phyloP scores from a whole-genome alignment of 2,329 filamentous ascomycete species.

The Emmonsiellopsis sp. region DNA sequence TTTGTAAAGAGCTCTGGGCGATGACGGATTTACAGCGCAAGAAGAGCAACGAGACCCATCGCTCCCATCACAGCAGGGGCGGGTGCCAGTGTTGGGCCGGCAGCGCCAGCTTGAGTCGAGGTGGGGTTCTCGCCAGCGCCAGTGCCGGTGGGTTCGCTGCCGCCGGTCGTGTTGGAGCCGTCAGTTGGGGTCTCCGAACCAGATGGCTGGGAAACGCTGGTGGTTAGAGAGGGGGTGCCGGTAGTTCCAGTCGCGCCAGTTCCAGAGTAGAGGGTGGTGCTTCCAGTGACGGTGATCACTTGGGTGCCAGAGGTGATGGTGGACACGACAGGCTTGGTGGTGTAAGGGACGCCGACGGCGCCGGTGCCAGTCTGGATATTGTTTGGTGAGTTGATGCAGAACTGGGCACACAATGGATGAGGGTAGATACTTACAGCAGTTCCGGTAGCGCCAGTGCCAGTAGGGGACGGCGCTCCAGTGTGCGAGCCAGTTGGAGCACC shows the following conservation, averaged over 20 bases:
- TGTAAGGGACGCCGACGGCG: conserved; percentile 2
- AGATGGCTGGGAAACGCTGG: conserved; percentile 11
- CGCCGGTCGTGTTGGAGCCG: conserved; percentile 11
- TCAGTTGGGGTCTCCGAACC: conserved; percentile 6
- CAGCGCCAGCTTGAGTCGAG: conserved; percentile 18
- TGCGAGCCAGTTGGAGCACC: conserved; percentile 6
- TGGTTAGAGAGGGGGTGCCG: conserved; percentile 6
- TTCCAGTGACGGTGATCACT: conserved; percentile 15
- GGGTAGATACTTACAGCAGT: conserved; percentile 2
- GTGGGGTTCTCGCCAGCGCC: conserved; percentile 11
- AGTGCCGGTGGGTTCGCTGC: conserved; percentile 8
- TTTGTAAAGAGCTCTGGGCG: neutral
- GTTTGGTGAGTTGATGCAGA: neutral
- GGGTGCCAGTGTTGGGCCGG: conserved; percentile 14
- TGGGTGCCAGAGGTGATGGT: conserved; percentile 11
- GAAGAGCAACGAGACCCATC: conserved; percentile 34
- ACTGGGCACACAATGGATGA: neutral
- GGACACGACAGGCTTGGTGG: conserved; percentile 5
- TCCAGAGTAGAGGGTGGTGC: conserved; percentile 15
- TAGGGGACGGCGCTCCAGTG: conserved; percentile 13
- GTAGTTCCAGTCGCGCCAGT: conserved; percentile 14
- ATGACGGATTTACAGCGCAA: conserved; percentile 27
- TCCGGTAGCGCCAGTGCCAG: conserved; percentile 9
- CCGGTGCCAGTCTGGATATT: conserved; percentile 11
- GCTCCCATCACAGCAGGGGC: conserved; percentile 21